phyloP scores from a whole-genome alignment of 805 yeast species.

The Hanseniaspora vineae region DNA sequence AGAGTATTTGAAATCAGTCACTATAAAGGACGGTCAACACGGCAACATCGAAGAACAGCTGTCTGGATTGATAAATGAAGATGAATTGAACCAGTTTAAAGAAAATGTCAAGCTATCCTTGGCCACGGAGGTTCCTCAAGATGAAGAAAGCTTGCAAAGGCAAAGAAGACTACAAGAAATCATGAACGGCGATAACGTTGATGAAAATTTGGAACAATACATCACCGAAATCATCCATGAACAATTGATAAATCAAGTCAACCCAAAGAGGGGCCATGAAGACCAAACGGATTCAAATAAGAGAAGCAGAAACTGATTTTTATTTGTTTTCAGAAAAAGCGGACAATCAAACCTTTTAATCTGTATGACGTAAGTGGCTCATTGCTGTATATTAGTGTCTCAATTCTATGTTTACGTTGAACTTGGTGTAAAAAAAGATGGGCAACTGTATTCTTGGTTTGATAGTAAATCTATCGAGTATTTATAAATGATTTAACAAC shows the following conservation, averaged over 20 bases:
- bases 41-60: conserved; percentile 5
- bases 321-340: too few relatives aligned
- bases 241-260: conserved; percentile 30
- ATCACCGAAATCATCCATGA: conserved; percentile 54
- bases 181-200: conserved; percentile 69
- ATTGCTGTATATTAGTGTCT: too few relatives aligned
- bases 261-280: not conserved
- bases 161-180: conserved; percentile 57
- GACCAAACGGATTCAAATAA: not conserved
- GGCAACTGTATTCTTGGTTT: not conserved
- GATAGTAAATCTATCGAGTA: not conserved
- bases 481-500: too few relatives aligned
- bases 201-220: conserved; percentile 57
- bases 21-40: conserved; percentile 10
- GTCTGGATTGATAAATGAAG: conserved; percentile 14
- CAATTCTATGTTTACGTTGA: too few relatives aligned
- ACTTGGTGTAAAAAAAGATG: too few relatives aligned
- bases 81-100: conserved; percentile 20
- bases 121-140: conserved; percentile 30
- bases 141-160: conserved; percentile 39
- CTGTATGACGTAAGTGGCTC: too few relatives aligned
- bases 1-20: conserved; percentile 37
- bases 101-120: conserved; percentile 45
- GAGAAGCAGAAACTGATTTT: conserved; percentile 3
- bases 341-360: too few relatives aligned